Conservation (phyloP, 2,329 filamentous ascomycete genomes). For the Ampelomyces quisqualis region DNA sequence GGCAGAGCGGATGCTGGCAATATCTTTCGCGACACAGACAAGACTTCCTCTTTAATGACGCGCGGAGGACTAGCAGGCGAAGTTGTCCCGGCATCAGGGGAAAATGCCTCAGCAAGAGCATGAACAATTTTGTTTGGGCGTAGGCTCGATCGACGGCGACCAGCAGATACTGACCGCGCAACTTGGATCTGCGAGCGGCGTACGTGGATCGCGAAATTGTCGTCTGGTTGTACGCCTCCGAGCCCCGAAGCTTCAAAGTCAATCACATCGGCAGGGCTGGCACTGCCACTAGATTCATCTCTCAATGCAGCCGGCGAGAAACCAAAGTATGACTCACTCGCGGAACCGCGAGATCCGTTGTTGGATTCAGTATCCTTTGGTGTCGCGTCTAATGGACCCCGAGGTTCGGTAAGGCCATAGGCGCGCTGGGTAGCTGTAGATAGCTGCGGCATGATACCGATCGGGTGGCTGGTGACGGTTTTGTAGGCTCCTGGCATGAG, state of each 20-base stretch:
- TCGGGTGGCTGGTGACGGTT: slow-evolving; percentile 32
- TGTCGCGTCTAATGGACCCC: slow-evolving; percentile 26
- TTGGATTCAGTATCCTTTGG: slow-evolving; percentile 23
- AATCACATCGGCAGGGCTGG: slow-evolving; percentile 28
- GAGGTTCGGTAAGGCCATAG: slow-evolving; percentile 32
- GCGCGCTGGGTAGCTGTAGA: slow-evolving; percentile 1
- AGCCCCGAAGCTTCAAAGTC: slow-evolving; percentile 56
- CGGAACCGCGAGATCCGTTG: slow-evolving; percentile 35
- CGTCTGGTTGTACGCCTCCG: slow-evolving; percentile 61
- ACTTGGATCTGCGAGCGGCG: slow-evolving; percentile 31
- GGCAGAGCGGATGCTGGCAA: slow-evolving; percentile 49
- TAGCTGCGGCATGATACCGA: slow-evolving; percentile 23
- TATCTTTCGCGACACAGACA: slow-evolving; percentile 68
- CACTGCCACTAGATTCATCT: slow-evolving; percentile 20
- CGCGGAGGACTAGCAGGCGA: slow-evolving; percentile 12
- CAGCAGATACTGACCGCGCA: background rate
- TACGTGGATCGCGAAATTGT: slow-evolving; percentile 57
- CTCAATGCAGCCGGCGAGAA: slow-evolving; percentile 41
- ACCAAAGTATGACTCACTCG: slow-evolving; percentile 34
- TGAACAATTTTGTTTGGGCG: slow-evolving; percentile 39
- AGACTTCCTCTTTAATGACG: slow-evolving; percentile 63
- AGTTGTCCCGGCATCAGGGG: slow-evolving; percentile 7
- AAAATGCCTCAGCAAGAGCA: slow-evolving; percentile 27
- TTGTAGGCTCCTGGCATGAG: slow-evolving; percentile 31
- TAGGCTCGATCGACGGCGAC: slow-evolving; percentile 13